A percentile compares a stretch with the other conserved stretches of the same genome.
Evolutionary conservation across 2,329 filamentous ascomycete species (phyloP).

Genomic region (Cercospora nicotianae): DNA sequence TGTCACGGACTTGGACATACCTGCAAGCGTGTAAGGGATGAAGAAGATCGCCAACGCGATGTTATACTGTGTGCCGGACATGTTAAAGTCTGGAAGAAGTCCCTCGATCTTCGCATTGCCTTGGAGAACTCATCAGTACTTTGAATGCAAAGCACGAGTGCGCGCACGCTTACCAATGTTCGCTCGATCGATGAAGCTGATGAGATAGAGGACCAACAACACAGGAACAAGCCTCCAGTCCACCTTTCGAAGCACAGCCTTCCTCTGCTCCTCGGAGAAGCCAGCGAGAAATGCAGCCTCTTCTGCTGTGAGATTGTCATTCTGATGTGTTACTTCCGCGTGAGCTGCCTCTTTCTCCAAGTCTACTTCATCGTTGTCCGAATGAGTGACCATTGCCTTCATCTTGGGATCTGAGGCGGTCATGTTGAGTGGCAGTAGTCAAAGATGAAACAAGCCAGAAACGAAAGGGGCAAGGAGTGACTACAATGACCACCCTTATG

Average conservation of each 20-base stretch:
- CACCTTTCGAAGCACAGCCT: slow-evolving; percentile 11
- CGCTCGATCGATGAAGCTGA: slow-evolving; percentile 35
- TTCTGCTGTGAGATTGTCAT: not conserved
- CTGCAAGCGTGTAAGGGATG: not conserved
- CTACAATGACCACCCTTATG: not conserved
- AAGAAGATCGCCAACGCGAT: not conserved
- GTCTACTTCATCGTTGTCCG: not conserved
- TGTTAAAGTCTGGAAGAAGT: not conserved
- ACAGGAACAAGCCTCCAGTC: slow-evolving; percentile 12
- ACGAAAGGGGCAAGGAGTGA: not conserved
- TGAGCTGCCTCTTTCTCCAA: not conserved
- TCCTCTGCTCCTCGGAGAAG: not conserved
- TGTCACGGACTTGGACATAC: not conserved
- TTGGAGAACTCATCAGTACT: not conserved
- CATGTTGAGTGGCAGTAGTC: not conserved
- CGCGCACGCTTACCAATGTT: slow-evolving; percentile 31
- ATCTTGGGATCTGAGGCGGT: not conserved
- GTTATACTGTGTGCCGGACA: not conserved
- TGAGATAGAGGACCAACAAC: slow-evolving; percentile 27
- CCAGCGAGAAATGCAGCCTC: not conserved
- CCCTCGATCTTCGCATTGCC: not conserved
- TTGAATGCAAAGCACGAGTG: not conserved
- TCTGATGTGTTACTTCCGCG: not conserved
- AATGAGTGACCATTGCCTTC: not conserved
- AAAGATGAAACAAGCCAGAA: not conserved